Conservation (phyloP, 2,329 filamentous ascomycete species). For the Ceratocystiopsis brevicomis region DNA sequence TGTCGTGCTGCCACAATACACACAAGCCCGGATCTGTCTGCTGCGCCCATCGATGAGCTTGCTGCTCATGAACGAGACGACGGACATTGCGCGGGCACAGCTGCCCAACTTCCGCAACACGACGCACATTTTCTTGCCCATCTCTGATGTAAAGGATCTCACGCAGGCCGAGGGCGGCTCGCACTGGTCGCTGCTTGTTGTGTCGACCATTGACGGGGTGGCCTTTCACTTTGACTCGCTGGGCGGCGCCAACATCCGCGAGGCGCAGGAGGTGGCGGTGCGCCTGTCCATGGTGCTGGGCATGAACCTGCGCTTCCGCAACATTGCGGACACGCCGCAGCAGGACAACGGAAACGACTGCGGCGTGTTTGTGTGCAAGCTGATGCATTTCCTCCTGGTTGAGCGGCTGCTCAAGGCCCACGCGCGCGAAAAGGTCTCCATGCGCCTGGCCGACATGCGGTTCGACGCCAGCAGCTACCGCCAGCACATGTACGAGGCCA, state of each 20-base stretch:
- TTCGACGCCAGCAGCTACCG: constrained; percentile 64
- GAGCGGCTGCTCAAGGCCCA: constrained; percentile 65
- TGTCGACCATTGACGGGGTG: constrained; percentile 71
- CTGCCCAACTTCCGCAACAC: constrained; percentile 64
- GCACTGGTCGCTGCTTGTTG: constrained; percentile 87
- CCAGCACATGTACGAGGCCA: constrained; percentile 81
- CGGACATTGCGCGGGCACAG: constrained; percentile 6
- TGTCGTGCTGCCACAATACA: constrained; percentile 64
- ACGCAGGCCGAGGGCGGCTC: constrained; percentile 69
- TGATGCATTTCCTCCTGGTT: constrained; percentile 85
- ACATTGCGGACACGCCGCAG: constrained; percentile 69
- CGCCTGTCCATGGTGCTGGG: constrained; percentile 53
- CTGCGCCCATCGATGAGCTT: constrained; percentile 89
- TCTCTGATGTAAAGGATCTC: constrained; percentile 72
- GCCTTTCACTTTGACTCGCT: constrained; percentile 96
- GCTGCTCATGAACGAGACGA: constrained; percentile 54
- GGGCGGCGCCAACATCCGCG: constrained; percentile 51
- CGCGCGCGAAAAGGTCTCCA: constrained; percentile 70
- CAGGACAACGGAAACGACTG: constrained; percentile 90
- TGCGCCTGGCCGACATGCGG: constrained; percentile 75
- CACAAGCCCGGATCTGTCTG: constrained; percentile 71
- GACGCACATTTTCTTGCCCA: constrained; percentile 86
- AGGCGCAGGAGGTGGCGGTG: constrained; percentile 49
- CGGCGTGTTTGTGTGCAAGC: constrained; percentile 84
- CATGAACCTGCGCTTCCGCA: constrained; percentile 52